Base-by-base conservation (phyloP, 768 basidiomycete genomes). In the Lanmaoa pseudosensibilis region DNA sequence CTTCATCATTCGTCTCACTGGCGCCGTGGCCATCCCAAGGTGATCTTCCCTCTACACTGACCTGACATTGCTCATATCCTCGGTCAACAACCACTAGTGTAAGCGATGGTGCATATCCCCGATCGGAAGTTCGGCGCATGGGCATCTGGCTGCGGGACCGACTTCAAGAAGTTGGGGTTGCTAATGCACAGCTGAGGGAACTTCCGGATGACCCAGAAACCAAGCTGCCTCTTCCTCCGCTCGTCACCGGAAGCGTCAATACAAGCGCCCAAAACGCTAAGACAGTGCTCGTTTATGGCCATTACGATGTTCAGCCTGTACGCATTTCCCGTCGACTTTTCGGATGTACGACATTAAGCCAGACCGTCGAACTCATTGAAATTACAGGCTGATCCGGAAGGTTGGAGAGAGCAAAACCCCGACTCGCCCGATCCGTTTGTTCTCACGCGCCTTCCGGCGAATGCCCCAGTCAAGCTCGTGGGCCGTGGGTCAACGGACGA, bases 251-350 rank as follows among this genome's bases (percentile, higher is more conserved):
- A 25, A 38, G 32, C 19, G 9, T 46, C 12, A 27, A 7, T 19
- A 19, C 27, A 13, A 18, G 30, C 38, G n/a, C 38, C 27, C 6
- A 5, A 30, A 30, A 9, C 12, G 8, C 16, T 10, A 25, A 45
- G 81, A 96, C 92, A 0, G 83, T 96, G 37, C 80, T 94, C 38
- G 74, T 95, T 21, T 96, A 95, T 69, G 92, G 90, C 4, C 93
- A 95, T 71, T 94, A 90, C 66, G 92, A 94, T 67, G 93, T 95
- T 5, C 93, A 94, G 68, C 92, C 93, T 11, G 88, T 89, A 54
- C 45, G 82, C 74, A 3, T 41, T 32, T 25, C 16, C 12, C 11
- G 10, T 47, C 18, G n/a, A 38, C 27, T 30, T 9, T 7, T 30
- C 8, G 27, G 27, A 7, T 8, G 27, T 8, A 30, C 18, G 15